Conservation (phyloP, 2,329 filamentous ascomycete genomes). For the Coleophoma cylindrospora region DNA sequence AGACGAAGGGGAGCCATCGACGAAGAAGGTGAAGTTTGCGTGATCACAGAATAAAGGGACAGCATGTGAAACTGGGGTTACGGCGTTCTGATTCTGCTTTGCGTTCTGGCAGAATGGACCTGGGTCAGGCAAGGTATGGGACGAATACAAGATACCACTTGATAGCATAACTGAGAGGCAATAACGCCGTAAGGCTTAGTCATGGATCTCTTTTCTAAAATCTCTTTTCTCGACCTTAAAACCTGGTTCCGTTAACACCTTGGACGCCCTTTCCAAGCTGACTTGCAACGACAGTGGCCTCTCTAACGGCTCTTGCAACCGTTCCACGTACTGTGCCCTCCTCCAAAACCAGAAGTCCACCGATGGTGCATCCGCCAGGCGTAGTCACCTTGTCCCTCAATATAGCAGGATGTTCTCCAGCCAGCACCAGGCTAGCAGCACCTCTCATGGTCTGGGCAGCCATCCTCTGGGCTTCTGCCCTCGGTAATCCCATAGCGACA, state of each 20-base stretch:
- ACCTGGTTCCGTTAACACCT: conserved; percentile 41
- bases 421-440: conserved; percentile 61
- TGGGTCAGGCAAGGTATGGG: too few relatives aligned
- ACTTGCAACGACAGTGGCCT: conserved; percentile 65
- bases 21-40: conserved; percentile 18
- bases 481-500: conserved; percentile 72
- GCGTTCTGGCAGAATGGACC: too few relatives aligned
- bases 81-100: neutral
- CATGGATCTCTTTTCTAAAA: neutral
- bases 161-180: too few relatives aligned
- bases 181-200: too few relatives aligned
- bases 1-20: conserved; percentile 10
- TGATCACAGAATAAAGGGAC: too few relatives aligned
- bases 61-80: neutral
- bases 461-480: conserved; percentile 70
- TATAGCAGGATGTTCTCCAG: conserved; percentile 70
- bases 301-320: conserved; percentile 62
- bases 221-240: conserved; percentile 11
- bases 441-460: conserved; percentile 76
- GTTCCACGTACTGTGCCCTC: conserved; percentile 65
- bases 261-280: conserved; percentile 50
- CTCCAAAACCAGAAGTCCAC: conserved; percentile 67
- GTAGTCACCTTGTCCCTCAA: conserved; percentile 73
- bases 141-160: too few relatives aligned
- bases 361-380: conserved; percentile 74